phyloP scores from a whole-genome alignment of 768 basidiomycete species.

The Naganishia vaughanmartiniae region DNA sequence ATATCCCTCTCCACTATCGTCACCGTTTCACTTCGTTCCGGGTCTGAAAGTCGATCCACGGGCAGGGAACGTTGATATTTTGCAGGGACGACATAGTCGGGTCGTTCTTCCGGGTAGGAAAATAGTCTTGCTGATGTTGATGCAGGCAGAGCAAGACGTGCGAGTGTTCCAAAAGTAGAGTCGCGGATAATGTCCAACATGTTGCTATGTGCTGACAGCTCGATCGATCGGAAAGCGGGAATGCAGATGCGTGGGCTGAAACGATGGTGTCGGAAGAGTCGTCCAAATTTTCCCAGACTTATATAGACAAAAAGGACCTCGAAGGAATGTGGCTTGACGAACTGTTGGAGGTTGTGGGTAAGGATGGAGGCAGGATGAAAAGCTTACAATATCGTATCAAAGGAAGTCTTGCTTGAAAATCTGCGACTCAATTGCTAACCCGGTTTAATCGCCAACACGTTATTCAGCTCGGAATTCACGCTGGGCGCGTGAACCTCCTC shows the following conservation, averaged over 20 bases:
- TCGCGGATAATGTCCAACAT: constrained; percentile 31
- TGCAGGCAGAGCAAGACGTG: constrained; percentile 9
- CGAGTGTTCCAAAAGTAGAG: constrained; percentile 8
- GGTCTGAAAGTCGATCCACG: background rate
- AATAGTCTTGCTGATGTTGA: constrained; percentile 5
- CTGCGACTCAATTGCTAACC: no score
- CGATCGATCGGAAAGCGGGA: background rate
- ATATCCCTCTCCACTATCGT: constrained; percentile 15
- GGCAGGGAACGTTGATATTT: background rate
- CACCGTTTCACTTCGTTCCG: constrained; percentile 8
- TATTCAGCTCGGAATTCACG: no score
- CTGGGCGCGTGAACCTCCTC: no score
- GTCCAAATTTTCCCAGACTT: background rate
- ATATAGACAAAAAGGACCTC: background rate
- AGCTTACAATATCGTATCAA: no score
- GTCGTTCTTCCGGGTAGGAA: constrained; percentile 15
- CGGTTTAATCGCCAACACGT: no score
- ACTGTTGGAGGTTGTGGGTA: no score
- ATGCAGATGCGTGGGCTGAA: background rate
- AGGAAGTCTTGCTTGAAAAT: no score
- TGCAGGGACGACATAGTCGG: constrained; percentile 1
- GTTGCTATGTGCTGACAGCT: background rate
- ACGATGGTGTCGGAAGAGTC: no score
- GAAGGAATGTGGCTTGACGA: no score
- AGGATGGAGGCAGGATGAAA: no score